A percentile compares a stretch with the other conserved stretches of the same genome.
These are phyloP conservation scores for Mycena belliarum DNA, from an alignment of 768 basidiomycete species.

Conservation along the genomic window DNA sequence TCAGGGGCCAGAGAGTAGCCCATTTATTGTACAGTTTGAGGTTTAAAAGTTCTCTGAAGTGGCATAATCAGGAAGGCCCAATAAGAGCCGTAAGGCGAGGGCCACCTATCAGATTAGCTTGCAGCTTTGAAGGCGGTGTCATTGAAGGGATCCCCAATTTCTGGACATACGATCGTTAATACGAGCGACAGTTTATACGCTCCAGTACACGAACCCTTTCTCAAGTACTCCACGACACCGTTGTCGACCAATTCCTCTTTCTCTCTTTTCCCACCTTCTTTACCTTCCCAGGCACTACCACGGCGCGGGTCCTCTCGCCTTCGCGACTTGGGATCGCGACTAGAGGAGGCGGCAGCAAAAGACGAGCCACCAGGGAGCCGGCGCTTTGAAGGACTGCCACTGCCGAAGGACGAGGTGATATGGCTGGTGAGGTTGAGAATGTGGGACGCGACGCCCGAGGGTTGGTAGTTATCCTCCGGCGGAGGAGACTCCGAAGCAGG, in stretches of 20 bases:
- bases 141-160: conserved; percentile 58
- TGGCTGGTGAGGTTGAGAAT: conserved; percentile 38
- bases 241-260: conserved; percentile 58
- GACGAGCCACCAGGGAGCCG: conserved; percentile 51
- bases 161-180: conserved; percentile 28
- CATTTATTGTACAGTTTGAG: conserved; percentile 3
- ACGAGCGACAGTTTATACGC: background rate
- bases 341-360: conserved; percentile 40
- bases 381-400: conserved; percentile 46
- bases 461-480: conserved; percentile 38
- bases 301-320: conserved; percentile 45
- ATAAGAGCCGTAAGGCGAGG: background rate
- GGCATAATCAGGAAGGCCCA: background rate
- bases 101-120: conserved; percentile 11
- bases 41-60: background rate
- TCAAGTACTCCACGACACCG: conserved; percentile 49
- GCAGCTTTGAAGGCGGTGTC: conserved; percentile 34
- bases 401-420: conserved; percentile 33
- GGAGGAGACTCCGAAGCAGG: conserved; percentile 45
- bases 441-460: conserved; percentile 12
- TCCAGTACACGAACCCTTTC: conserved; percentile 45
- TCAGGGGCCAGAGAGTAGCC: too few species aligned
- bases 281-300: conserved; percentile 28
- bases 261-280: conserved; percentile 48
- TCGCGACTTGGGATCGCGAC: conserved; percentile 52